Conservation (phyloP, 2,329 filamentous ascomycete genomes). For the Alternaria rosae region DNA sequence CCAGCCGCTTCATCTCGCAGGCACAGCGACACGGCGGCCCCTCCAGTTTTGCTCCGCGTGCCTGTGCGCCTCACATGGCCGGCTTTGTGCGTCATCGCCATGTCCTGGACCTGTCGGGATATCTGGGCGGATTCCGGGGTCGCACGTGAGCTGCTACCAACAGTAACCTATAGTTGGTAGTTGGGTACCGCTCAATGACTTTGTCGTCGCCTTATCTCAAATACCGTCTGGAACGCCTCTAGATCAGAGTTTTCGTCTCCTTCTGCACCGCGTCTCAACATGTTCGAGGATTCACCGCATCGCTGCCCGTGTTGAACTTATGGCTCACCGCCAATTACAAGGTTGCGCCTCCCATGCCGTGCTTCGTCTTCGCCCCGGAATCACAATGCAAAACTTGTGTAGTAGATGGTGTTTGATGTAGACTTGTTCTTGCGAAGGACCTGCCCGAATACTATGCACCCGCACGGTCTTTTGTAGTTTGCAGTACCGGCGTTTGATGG, state of each 20-base stretch:
- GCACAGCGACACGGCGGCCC: constrained; percentile 13
- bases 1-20: not conserved
- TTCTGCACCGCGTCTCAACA: constrained; percentile 24
- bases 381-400: not conserved
- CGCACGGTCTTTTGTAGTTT: not conserved
- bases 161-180: not conserved
- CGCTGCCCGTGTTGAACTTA: constrained; percentile 9
- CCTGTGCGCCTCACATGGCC: constrained; percentile 21
- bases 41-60: constrained; percentile 26
- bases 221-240: not conserved
- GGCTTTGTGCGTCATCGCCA: constrained; percentile 11
- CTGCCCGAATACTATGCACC: not conserved
- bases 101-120: not conserved
- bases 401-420: not conserved
- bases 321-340: constrained; percentile 27
- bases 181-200: not conserved
- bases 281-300: constrained; percentile 13
- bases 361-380: not conserved
- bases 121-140: not conserved
- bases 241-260: constrained; percentile 8
- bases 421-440: too few relatives aligned
- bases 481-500: not conserved
- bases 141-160: constrained; percentile 1
- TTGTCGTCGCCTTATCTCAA: not conserved
- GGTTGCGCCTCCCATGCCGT: constrained; percentile 12